A percentile compares a stretch with the other conserved stretches of the same genome.
Conservation (phyloP, 2,329 filamentous ascomycete genomes). For the Phyllosticta citribraziliensis region DNA sequence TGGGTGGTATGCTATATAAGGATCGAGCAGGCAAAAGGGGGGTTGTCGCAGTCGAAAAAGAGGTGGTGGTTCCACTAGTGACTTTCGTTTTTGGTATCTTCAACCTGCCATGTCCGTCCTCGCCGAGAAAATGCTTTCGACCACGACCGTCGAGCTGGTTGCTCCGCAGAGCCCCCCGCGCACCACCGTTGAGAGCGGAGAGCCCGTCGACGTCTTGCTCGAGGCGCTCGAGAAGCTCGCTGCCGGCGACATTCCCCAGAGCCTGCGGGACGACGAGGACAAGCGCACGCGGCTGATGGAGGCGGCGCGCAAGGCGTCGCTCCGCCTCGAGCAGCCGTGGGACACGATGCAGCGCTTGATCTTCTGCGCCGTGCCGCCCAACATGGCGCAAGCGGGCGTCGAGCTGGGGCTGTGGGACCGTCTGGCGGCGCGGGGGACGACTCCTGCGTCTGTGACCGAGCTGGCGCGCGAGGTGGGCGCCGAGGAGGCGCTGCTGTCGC, state of each 20-base stretch:
- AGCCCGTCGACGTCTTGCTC: neutral
- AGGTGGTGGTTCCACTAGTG: neutral
- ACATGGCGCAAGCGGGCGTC: neutral
- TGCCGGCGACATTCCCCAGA: neutral
- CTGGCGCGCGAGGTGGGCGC: neutral
- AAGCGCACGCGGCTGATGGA: neutral
- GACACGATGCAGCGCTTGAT: constrained; percentile 2
- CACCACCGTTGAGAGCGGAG: neutral
- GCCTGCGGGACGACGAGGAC: neutral
- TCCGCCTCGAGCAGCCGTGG: constrained; percentile 1
- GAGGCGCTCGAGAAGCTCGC: neutral
- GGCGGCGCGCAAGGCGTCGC: neutral
- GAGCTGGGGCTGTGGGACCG: neutral
- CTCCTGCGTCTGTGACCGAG: neutral
- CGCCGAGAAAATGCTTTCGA: neutral
- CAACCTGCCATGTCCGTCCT: neutral
- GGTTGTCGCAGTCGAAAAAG: neutral
- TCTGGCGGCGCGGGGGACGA: neutral
- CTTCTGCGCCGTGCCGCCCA: neutral
- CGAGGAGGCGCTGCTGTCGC: neutral
- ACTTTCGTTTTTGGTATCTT: neutral
- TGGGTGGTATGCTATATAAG: neutral
- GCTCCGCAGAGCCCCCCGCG: neutral
- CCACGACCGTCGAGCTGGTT: neutral
- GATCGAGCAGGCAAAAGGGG: neutral